These are phyloP conservation scores for Gossypium aridum DNA, from an alignment of 441 rosid genomes.

Conservation along the genomic window DNA sequence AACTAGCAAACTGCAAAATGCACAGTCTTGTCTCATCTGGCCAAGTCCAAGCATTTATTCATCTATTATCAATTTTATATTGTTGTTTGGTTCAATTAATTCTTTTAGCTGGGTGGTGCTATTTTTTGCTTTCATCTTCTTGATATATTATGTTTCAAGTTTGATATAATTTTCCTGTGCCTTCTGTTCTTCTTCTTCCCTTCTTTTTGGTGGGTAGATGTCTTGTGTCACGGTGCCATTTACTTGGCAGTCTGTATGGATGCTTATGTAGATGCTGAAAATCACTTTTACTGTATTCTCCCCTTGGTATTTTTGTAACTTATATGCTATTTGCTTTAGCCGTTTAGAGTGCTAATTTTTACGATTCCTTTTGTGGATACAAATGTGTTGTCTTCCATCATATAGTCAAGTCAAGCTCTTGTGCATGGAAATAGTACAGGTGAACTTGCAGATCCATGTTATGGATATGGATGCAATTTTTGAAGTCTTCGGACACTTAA, in stretches of 20 bases:
- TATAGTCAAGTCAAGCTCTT: constrained; percentile 76
- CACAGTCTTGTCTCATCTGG: background rate
- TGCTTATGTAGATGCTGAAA: constrained; percentile 10
- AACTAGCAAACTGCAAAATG: background rate
- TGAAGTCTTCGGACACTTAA: constrained; percentile 40
- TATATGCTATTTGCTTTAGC: constrained; percentile 22
- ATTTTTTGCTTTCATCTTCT: background rate
- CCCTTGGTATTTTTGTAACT: background rate
- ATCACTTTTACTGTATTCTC: constrained; percentile 10
- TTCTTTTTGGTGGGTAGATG: background rate
- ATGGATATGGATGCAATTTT: constrained; percentile 38
- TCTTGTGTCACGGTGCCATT: background rate
- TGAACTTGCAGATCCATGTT: constrained; percentile 41
- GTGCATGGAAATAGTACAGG: constrained; percentile 59
- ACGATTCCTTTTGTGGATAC: constrained; percentile 39
- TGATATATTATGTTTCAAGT: background rate
- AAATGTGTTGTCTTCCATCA: constrained; percentile 71
- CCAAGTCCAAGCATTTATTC: background rate
- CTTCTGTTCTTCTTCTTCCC: background rate
- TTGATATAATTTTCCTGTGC: background rate
- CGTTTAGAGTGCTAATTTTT: constrained; percentile 31
- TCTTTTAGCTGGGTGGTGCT: background rate
- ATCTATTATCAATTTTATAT: background rate
- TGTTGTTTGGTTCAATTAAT: background rate
- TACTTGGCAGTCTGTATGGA: background rate